Conservation (phyloP, 2,329 filamentous ascomycete species). For the Aspergillus novoparasiticus region DNA sequence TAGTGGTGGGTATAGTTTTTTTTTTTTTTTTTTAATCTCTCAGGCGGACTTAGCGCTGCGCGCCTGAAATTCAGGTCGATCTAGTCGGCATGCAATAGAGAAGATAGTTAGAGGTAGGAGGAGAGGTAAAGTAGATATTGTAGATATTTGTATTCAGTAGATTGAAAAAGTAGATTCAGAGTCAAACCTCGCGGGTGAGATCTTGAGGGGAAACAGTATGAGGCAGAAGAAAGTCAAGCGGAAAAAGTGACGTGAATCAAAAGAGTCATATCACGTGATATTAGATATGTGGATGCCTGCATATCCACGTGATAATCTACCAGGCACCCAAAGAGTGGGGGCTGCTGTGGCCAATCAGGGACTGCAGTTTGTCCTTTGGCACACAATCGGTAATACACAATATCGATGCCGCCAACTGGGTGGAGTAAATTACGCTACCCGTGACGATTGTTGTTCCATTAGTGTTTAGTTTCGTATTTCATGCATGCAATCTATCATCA, state of each 20-base stretch:
- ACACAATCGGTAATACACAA: conserved; percentile 24
- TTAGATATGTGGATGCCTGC: conserved; percentile 1
- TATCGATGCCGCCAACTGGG: conserved; percentile 16
- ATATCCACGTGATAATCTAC: conserved; percentile 18
- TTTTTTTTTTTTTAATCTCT: conserved; percentile 2
- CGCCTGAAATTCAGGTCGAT: conserved; percentile 27
- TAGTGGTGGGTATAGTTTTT: not conserved
- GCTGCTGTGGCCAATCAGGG: conserved; percentile 27
- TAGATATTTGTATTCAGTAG: not conserved
- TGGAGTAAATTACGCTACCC: conserved; percentile 11
- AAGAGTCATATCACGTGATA: conserved; percentile 24
- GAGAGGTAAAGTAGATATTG: conserved; percentile 3
- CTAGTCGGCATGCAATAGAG: conserved; percentile 26
- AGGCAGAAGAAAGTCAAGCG: not conserved
- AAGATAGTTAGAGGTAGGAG: conserved; percentile 5
- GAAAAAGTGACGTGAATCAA: conserved; percentile 37
- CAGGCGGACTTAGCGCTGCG: conserved; percentile 28
- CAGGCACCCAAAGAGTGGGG: conserved; percentile 14
- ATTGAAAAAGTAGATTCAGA: not conserved
- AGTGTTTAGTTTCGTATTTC: conserved; percentile 7
- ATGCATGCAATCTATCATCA: conserved; percentile 14
- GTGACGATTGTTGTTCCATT: conserved; percentile 8
- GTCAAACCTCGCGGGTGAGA: not conserved
- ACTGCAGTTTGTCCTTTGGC: conserved; percentile 36
- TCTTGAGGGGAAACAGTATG: not conserved